Evolutionary conservation across 768 basidiomycete species (phyloP).

Genomic region (Cyclocybe cylindracea): DNA sequence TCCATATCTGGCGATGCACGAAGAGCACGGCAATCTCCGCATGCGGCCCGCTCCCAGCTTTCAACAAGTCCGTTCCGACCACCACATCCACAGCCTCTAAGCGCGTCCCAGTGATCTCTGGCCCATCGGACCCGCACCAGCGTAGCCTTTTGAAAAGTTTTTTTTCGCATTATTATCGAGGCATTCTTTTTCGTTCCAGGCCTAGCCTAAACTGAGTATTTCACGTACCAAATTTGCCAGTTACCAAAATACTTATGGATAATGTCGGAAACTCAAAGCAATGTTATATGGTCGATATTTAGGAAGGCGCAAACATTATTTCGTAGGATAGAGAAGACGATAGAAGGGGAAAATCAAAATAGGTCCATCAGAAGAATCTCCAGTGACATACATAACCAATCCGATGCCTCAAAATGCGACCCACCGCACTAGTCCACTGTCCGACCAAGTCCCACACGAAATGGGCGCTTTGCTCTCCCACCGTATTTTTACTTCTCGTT

Average conservation of each 20-base stretch:
- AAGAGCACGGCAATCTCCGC: conserved; percentile 19
- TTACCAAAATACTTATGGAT: no score
- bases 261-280: no score
- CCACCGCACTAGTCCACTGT: not conserved
- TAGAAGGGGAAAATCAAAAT: no score
- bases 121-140: conserved; percentile 4
- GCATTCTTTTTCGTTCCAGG: not conserved
- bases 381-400: no score
- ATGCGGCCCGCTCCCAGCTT: not conserved
- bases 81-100: not conserved
- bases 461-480: not conserved
- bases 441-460: not conserved
- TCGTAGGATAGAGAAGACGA: no score
- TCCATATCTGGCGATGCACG: not conserved
- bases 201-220: no score
- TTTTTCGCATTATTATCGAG: no score
- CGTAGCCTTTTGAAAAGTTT: not conserved
- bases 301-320: no score
- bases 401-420: not conserved
- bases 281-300: no score
- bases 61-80: conserved; percentile 8
- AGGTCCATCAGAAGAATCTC: no score
- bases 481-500: no score
- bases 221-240: no score
- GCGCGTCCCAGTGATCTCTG: conserved; percentile 1